Base-by-base conservation (phyloP, 2,329 filamentous ascomycete species). In the Tolypocladium tundrense region DNA sequence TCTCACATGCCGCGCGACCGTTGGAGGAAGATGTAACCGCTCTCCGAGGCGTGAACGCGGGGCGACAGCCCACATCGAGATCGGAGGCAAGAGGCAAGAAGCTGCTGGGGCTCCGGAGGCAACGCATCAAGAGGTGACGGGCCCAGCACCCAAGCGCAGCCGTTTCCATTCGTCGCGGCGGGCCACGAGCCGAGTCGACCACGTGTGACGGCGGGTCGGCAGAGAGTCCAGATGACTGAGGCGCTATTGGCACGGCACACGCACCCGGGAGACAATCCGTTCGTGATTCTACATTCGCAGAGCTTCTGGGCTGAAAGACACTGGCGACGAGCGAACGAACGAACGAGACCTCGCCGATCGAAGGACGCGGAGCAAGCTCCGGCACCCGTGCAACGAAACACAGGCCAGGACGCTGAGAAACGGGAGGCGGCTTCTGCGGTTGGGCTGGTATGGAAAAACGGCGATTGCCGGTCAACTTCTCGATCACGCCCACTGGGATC, bases 391-490 rank as follows among this genome's bases (percentile, higher is more conserved):
- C 9, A n/a, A 10, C 37, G 37, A 39, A 39, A 27, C 24, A 27
- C 3, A 27, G 24, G 2, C 9, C 37, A 10, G 43, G 42, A 42
- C 40, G 14, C 3, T 42, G 16, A 1, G 40, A 42, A n/a, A 31
- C n/a, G 24, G 43, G 9, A 45, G 45, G 45, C 45, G 24, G 9
- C 45, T 10, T 31, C 5, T 31, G 13, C 45, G 45, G 24, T n/a
- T 50, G 54, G 8, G 19, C 31, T 21, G 31, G 31, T 24, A 53
- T 50, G 40, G 45, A n/a, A 41, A 57, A 40, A 57, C 2, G 1
- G 16, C 54, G 59, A 60, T 60, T 51, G 52, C 55, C 59, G 33
- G 59, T 59, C 57, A 40, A 56, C 43, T 56, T 53, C 45, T 52
- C 59, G 57, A 60, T 60, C 53, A 54, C 41, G 52, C 55, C 52